These are phyloP conservation scores for Pleurotus pulmonarius DNA, from an alignment of 768 basidiomycete species.

Conservation along the genomic window DNA sequence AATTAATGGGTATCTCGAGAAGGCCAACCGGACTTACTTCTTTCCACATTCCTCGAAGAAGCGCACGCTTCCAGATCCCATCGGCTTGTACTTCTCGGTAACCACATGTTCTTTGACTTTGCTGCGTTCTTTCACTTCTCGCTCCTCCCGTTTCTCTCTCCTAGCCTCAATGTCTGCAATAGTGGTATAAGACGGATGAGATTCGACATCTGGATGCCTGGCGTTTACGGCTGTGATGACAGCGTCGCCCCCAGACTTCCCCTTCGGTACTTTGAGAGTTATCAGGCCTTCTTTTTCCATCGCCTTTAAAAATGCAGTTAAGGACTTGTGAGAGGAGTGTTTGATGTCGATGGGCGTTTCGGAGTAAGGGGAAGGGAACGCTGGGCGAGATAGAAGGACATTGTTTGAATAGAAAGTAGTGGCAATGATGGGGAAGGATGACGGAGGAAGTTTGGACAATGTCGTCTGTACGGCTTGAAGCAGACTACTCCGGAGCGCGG, in stretches of 20 bases:
- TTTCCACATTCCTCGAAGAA: constrained; percentile 65
- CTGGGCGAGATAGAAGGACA: constrained; percentile 78
- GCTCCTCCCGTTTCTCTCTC: constrained; percentile 55
- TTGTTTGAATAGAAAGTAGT: constrained; percentile 74
- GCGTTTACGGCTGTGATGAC: constrained; percentile 52
- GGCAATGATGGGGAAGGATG: constrained; percentile 71
- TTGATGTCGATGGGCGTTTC: constrained; percentile 62
- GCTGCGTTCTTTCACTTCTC: constrained; percentile 46
- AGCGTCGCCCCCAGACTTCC: constrained; percentile 32
- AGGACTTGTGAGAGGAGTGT: constrained; percentile 75
- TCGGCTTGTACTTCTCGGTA: constrained; percentile 72
- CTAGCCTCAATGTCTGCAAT: constrained; percentile 63
- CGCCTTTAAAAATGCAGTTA: constrained; percentile 75
- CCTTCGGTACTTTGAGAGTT: constrained; percentile 61
- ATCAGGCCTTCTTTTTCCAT: constrained; percentile 73
- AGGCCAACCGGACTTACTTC: constrained; percentile 41
- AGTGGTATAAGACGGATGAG: constrained; percentile 52
- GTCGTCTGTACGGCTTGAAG: constrained; percentile 61
- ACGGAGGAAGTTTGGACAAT: constrained; percentile 40
- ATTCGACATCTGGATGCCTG: constrained; percentile 51
- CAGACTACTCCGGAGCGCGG: constrained; percentile 56
- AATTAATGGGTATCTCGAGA: background rate
- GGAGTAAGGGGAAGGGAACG: constrained; percentile 44
- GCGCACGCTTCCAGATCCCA: constrained; percentile 28
- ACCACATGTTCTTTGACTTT: constrained; percentile 52